A percentile compares a stretch with the other conserved stretches of the same genome.
Conservation (phyloP, 2,329 filamentous ascomycete species). For the Teratosphaeria destructans region DNA sequence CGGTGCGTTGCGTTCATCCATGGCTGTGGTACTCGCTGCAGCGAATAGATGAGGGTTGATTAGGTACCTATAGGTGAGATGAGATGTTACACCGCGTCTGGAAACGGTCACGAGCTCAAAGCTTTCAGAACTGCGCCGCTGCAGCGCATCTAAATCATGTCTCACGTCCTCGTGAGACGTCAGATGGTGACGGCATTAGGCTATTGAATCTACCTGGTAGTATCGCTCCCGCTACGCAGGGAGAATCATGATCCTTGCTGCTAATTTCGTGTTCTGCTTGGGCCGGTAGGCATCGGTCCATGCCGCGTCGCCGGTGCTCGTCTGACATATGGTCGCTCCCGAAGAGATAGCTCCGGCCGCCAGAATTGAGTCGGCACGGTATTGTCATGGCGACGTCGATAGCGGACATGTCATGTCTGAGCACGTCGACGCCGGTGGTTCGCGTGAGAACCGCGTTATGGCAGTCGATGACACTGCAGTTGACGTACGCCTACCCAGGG, state of each 20-base stretch:
- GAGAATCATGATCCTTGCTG: neutral
- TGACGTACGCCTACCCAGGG: no score
- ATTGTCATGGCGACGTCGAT: no score
- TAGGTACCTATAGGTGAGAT: neutral
- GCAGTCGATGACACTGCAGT: no score
- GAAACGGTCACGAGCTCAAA: neutral
- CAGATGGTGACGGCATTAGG: neutral
- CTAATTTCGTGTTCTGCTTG: neutral
- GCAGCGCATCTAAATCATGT: neutral
- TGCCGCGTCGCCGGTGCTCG: neutral
- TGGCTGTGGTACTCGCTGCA: neutral
- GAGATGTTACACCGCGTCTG: neutral
- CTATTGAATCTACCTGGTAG: neutral
- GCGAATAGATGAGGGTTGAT: neutral
- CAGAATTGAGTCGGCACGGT: no score
- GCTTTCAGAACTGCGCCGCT: neutral
- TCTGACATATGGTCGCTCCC: neutral
- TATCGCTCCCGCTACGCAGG: neutral
- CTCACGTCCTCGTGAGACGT: neutral
- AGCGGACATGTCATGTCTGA: no score
- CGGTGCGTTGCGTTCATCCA: neutral
- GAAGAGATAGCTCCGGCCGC: no score
- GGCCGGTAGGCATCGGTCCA: neutral
- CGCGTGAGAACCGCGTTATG: no score
- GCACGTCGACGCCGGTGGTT: no score